Evolutionary conservation across 768 basidiomycete genomes (phyloP).

Genomic region (Rubroboletus pulcherrimus): DNA sequence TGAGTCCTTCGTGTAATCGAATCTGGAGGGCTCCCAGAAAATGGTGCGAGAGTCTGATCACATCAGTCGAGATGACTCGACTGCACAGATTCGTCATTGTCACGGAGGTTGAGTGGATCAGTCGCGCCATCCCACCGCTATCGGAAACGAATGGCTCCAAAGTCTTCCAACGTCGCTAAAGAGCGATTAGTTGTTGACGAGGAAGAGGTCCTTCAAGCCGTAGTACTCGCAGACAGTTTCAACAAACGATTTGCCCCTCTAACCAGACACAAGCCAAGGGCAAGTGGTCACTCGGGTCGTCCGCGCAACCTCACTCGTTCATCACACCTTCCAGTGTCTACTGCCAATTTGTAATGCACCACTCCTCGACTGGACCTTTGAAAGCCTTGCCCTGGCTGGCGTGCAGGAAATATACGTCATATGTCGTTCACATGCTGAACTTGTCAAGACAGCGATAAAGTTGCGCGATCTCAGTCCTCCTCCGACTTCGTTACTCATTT

Average conservation of each 20-base stretch:
- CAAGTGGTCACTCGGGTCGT: constrained; percentile 36
- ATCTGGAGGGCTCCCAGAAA: constrained; percentile 14
- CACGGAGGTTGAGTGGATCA: background rate
- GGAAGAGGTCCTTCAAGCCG: constrained; percentile 88
- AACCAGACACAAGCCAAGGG: constrained; percentile 84
- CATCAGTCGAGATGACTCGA: constrained; percentile 21
- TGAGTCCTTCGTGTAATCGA: constrained; percentile 33
- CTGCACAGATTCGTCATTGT: background rate
- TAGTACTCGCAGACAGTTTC: constrained; percentile 95
- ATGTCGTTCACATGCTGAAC: constrained; percentile 85
- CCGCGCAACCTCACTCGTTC: constrained; percentile 11
- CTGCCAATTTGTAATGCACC: constrained; percentile 93
- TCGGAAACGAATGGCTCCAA: constrained; percentile 56
- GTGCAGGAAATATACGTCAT: constrained; percentile 96
- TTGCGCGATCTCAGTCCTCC: constrained; percentile 35
- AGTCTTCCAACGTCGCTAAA: constrained; percentile 48
- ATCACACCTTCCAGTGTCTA: constrained; percentile 58
- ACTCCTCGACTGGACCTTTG: constrained; percentile 94
- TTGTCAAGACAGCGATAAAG: constrained; percentile 83
- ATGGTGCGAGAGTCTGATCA: background rate
- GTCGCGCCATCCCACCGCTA: background rate
- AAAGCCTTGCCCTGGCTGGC: constrained; percentile 89
- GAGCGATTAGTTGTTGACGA: constrained; percentile 67
- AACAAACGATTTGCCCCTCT: constrained; percentile 90
- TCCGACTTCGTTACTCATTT: constrained; percentile 11